Evolutionary conservation across 2,329 filamentous ascomycete species (phyloP).

Genomic region (Alternaria sp.): DNA sequence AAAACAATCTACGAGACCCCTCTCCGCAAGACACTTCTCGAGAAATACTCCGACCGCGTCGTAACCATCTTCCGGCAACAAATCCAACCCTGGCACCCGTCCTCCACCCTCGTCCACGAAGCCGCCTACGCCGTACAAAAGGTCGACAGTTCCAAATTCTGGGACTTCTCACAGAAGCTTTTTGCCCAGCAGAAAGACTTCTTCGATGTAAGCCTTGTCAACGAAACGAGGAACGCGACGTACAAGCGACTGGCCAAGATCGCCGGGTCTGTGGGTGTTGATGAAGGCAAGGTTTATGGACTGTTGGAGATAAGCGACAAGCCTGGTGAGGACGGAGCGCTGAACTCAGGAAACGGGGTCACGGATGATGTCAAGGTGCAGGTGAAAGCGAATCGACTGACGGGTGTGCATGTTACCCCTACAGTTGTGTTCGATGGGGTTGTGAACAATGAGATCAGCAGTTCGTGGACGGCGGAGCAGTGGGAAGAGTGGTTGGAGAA

Average conservation of each 20-base stretch:
- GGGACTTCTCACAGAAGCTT: conserved; percentile 74
- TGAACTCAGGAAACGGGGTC: conserved; percentile 82
- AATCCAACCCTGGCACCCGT: conserved; percentile 94
- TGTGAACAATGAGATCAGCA: conserved; percentile 78
- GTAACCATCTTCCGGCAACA: conserved; percentile 88
- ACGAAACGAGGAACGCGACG: conserved; percentile 83
- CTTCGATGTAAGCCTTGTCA: conserved; percentile 84
- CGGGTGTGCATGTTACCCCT: conserved; percentile 88
- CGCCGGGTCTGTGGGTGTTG: conserved; percentile 71
- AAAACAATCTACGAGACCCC: conserved; percentile 69
- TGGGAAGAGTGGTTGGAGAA: conserved; percentile 84
- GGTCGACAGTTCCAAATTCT: conserved; percentile 75
- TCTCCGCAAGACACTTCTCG: conserved; percentile 69
- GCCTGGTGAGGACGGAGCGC: conserved; percentile 67
- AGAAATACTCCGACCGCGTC: conserved; percentile 67
- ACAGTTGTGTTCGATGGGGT: conserved; percentile 89
- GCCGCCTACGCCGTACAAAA: conserved; percentile 80
- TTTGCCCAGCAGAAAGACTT: conserved; percentile 75
- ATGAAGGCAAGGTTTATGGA: conserved; percentile 71
- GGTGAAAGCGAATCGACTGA: conserved; percentile 78
- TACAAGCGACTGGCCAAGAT: conserved; percentile 80
- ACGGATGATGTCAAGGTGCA: conserved; percentile 85
- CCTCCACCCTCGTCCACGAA: conserved; percentile 73
- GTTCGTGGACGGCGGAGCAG: conserved; percentile 77
- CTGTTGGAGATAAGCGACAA: conserved; percentile 73